Base-by-base conservation (phyloP, 1,284 basidiomycete species). In the Cerioporus squamosus region DNA sequence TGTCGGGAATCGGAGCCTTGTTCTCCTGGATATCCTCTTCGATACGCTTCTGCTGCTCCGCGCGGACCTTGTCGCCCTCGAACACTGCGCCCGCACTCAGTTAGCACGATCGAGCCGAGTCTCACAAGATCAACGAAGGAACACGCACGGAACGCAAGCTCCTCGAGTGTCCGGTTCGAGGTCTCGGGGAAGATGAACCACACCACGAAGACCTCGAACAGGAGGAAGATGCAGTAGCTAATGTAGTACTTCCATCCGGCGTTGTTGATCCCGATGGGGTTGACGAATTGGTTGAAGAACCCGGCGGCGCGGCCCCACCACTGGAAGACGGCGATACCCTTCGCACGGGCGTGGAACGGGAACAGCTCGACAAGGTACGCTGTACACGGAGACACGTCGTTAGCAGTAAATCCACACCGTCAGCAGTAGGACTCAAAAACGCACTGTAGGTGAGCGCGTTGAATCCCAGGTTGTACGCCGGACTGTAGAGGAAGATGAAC, bases 271-370 rank as follows among this genome's bases (percentile, higher is more conserved):
- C 83, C 86, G 74, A 87, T 82, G 2, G 89, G 87, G 70, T 91
- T 91, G 57, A 88, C 81, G 66, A 88, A 90, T 68, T 88, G 85
- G 69, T 89, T 91, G 77, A 90, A 86, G 9, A 83, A 82, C 5
- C 80, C 77, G 3, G 83, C 81, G 38, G 77, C 73, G 40, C 83
- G 80, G 46, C 81, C 75, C 70, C 66, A 85, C 85, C 85, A 88
- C 62, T 84, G 81, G 75, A 84, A 86, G 39, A 87, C 66, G 15
- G 85, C 83, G 66, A 88, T 86, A 10, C 86, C 87, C 71, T 84
- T 88, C 2, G 88, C 84, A 53, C 87, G 82, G 47, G 89, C 82
- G 44, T 77, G 78, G 72, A 82, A 87, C 0, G 88, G 88, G 10
- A 88, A 75, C 55, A 91, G 86, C 70, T 91, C 88, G 48, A 88